Evolutionary conservation across 108 stramenopile genomes (phyloP).

Genomic region (Fistulifera pelliculosa): DNA sequence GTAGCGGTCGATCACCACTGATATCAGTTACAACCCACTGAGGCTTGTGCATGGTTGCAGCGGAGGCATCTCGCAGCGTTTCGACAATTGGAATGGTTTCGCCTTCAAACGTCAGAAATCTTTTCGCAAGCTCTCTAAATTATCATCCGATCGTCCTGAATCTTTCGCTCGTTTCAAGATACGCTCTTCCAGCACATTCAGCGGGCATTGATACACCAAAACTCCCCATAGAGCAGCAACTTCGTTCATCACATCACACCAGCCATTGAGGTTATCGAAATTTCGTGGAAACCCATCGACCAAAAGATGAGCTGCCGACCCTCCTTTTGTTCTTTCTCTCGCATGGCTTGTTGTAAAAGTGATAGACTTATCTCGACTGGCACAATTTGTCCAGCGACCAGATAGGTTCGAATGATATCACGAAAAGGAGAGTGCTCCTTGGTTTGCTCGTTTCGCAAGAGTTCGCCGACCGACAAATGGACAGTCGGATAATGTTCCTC

Average conservation of each 20-base stretch:
- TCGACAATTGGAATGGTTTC: slow-evolving; percentile 79
- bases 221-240: slow-evolving; percentile 52
- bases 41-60: slow-evolving; percentile 9
- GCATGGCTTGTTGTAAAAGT: slow-evolving; percentile 80
- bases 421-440: slow-evolving; percentile 41
- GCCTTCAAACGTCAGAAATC: slow-evolving; percentile 74
- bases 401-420: slow-evolving; percentile 65
- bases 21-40: slow-evolving; percentile 46
- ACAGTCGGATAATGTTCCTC: slow-evolving; percentile 67
- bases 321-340: slow-evolving; percentile 16
- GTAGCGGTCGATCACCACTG: slow-evolving; percentile 46
- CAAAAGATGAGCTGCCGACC: slow-evolving; percentile 65
- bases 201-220: slow-evolving; percentile 87
- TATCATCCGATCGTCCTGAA: slow-evolving; percentile 92
- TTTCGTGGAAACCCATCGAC: slow-evolving; percentile 98
- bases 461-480: slow-evolving; percentile 92
- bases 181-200: slow-evolving; percentile 66
- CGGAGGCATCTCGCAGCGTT: slow-evolving; percentile 34
- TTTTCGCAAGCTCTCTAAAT: slow-evolving; percentile 70
- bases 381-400: slow-evolving; percentile 89
- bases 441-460: slow-evolving; percentile 68
- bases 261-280: slow-evolving; percentile 84
- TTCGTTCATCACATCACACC: slow-evolving; percentile 55
- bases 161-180: slow-evolving; percentile 69
- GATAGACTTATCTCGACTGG: slow-evolving; percentile 88